Evolutionary conservation across 805 yeast genomes (phyloP).

Genomic region (Deakozyma indianensis): DNA sequence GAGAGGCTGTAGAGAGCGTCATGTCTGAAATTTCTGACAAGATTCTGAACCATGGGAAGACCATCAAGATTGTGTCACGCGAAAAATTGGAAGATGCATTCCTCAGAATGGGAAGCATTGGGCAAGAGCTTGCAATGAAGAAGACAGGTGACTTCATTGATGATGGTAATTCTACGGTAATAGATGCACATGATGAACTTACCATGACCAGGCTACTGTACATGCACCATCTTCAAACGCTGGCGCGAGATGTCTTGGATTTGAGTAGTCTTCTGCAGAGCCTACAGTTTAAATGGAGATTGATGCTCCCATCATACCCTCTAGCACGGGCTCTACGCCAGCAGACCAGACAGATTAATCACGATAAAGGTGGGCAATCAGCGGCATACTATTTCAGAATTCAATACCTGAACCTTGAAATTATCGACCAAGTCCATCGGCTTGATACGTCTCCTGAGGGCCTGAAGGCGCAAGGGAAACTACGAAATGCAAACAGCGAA

Average conservation of each 20-base stretch:
- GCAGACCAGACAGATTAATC: neutral
- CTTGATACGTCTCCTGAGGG: neutral
- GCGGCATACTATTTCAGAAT: neutral
- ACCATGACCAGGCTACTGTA: neutral
- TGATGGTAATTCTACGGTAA: neutral
- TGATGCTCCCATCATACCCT: neutral
- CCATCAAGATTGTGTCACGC: neutral
- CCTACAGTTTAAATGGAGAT: neutral
- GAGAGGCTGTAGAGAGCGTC: neutral
- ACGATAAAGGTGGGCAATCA: conserved; percentile 1
- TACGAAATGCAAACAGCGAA: neutral
- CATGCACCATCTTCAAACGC: neutral
- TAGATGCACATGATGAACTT: neutral
- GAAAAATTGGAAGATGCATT: neutral
- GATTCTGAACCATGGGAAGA: neutral
- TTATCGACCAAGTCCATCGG: neutral
- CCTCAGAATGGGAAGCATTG: neutral
- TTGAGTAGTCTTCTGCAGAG: neutral
- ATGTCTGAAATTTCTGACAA: neutral
- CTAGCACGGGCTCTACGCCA: neutral
- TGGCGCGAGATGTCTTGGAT: neutral
- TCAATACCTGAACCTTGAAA: neutral
- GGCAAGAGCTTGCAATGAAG: neutral
- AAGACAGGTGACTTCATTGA: neutral
- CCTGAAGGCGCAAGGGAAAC: neutral